A percentile compares a stretch with the other conserved stretches of the same genome.
Evolutionary conservation across 495 filamentous ascomycete genomes (phyloP).

Genomic region (Penicillium taxi): DNA sequence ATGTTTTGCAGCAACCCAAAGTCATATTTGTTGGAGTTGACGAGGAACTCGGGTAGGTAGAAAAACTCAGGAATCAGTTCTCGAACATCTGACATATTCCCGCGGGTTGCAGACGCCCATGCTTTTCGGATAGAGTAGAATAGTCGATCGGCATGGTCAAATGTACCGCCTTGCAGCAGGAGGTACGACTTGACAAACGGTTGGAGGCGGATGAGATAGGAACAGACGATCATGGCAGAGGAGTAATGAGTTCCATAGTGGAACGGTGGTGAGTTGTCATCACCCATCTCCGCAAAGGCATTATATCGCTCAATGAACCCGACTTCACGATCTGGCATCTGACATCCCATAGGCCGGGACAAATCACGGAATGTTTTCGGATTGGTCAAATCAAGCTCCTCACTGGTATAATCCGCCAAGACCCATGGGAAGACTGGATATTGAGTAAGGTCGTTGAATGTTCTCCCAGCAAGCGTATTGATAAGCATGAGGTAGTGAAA

Average conservation of each 20-base stretch:
- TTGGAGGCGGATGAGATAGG: conserved; percentile 88
- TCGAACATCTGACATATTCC: conserved; percentile 87
- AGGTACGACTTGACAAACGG: conserved; percentile 95
- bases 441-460: conserved; percentile 96
- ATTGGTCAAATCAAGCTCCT: conserved; percentile 82
- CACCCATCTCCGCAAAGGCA: conserved; percentile 85
- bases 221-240: conserved; percentile 96
- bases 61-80: conserved; percentile 96
- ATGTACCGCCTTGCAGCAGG: conserved; percentile 92
- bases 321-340: conserved; percentile 61
- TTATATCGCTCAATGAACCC: conserved; percentile 79
- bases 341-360: conserved; percentile 95
- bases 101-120: conserved; percentile 81
- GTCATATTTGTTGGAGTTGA: conserved; percentile 87
- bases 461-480: conserved; percentile 93
- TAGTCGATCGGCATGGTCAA: conserved; percentile 90
- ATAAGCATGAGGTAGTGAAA: conserved; percentile 98
- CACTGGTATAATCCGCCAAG: conserved; percentile 88
- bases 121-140: conserved; percentile 91
- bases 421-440: conserved; percentile 99
- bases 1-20: conserved; percentile 80
- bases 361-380: conserved; percentile 82
- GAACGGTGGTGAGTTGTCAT: conserved; percentile 68
- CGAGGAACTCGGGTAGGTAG: conserved; percentile 86
- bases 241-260: conserved; percentile 99